phyloP scores from a whole-genome alignment of 2,329 filamentous ascomycete genomes.

The Microsporum ferrugineum region DNA sequence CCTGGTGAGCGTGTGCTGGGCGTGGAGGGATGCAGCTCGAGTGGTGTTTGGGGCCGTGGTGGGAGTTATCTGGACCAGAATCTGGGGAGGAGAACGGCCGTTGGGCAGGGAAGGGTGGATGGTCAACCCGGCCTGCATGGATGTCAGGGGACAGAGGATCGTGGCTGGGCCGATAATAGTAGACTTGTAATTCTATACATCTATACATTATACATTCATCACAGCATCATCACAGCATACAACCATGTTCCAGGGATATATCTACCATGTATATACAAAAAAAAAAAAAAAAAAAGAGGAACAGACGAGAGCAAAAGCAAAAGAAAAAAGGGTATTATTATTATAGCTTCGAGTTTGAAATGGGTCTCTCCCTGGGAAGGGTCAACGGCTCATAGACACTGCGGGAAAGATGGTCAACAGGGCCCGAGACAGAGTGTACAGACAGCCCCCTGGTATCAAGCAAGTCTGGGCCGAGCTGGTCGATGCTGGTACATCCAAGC shows the following conservation, averaged over 20 bases:
- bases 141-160: conserved; percentile 24
- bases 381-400: conserved; percentile 47
- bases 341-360: conserved; percentile 29
- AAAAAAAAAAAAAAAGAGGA: neutral
- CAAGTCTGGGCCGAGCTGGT: conserved; percentile 68
- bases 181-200: neutral
- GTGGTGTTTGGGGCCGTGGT: conserved; percentile 40
- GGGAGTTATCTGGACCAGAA: conserved; percentile 48
- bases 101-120: conserved; percentile 33
- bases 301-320: neutral
- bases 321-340: neutral
- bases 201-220: neutral
- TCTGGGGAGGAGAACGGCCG: conserved; percentile 43
- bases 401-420: conserved; percentile 49
- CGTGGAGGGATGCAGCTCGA: conserved; percentile 43
- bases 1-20: conserved; percentile 11
- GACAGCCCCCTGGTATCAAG: conserved; percentile 59
- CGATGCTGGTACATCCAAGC: conserved; percentile 64
- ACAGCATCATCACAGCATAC: neutral
- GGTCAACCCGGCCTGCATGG: conserved; percentile 49
- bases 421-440: conserved; percentile 48
- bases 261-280: neutral
- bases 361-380: conserved; percentile 40
- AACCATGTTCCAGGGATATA: neutral
- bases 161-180: conserved; percentile 23